These are phyloP conservation scores for Maudiozyma humilis DNA, from an alignment of 1,139 yeast species.

Conservation along the genomic window DNA sequence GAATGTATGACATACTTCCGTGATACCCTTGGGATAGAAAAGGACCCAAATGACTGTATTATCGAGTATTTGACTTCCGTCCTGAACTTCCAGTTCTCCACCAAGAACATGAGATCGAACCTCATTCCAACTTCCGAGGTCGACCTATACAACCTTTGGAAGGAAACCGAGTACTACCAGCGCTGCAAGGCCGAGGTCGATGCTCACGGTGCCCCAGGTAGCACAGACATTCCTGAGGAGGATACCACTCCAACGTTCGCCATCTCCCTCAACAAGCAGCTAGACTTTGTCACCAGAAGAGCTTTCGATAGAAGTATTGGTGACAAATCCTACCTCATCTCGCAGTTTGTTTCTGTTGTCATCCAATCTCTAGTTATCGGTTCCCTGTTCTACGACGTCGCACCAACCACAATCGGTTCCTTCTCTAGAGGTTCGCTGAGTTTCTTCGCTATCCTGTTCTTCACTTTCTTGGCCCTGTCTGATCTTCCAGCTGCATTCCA, in stretches of 20 bases:
- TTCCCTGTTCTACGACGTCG: constrained; percentile 42
- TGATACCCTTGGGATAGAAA: constrained; percentile 39
- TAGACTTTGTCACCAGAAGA: constrained; percentile 37
- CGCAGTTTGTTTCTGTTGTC: constrained; percentile 38
- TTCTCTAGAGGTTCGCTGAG: constrained; percentile 46
- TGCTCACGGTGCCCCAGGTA: constrained; percentile 1
- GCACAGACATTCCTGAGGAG: constrained; percentile 31
- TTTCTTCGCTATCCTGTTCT: constrained; percentile 44
- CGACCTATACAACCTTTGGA: constrained; percentile 61
- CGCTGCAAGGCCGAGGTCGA: constrained; percentile 33
- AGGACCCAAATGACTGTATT: constrained; percentile 45
- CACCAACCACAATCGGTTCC: constrained; percentile 38
- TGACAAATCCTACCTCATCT: constrained; percentile 38
- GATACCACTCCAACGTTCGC: constrained; percentile 34
- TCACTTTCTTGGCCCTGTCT: constrained; percentile 42
- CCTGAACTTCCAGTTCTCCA: constrained; percentile 33
- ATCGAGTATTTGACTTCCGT: constrained; percentile 50
- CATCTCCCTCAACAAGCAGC: constrained; percentile 35
- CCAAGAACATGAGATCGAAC: constrained; percentile 36
- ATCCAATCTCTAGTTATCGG: constrained; percentile 44
- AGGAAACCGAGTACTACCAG: constrained; percentile 43
- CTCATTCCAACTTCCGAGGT: constrained; percentile 34
- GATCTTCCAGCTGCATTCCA: constrained; percentile 43
- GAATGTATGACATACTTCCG: constrained; percentile 39
- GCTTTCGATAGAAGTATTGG: constrained; percentile 40